Evolutionary conservation across 1,139 yeast genomes (phyloP), one percentile per base, ranked within the genome.

Genomic region (Chernovozyma aurita): DNA sequence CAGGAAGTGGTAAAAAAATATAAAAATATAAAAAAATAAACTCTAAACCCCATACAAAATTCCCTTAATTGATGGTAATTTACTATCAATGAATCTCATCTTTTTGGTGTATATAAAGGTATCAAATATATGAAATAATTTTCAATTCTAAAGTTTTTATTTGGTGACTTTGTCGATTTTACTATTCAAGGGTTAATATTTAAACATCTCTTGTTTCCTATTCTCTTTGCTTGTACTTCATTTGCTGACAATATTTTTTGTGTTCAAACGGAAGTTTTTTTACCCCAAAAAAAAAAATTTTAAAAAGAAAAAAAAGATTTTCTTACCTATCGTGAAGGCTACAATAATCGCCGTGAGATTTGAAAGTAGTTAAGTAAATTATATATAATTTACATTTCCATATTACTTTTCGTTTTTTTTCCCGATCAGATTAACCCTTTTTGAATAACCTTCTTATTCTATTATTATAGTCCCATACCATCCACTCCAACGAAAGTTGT

Each of bases 401-500:
- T n/a, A 22, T 22, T n/a, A 11, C 25, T 11, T n/a, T n/a, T 22
- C 12, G 12, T 22, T 22, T 22, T 22, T n/a, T 22, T 22, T 22
- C n/a, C 25, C 25, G 25, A 22, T 11, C n/a, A 11, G 12, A 22
- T 22, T 22, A 11, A 11, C 25, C n/a, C n/a, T 22, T 22, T n/a
- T 11, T n/a, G 12, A 11, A 22, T n/a, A 11, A 22, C 25, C 25
- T n/a, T 11, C 25, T n/a, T n/a, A 22, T n/a, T n/a, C 25, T 22
- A 22, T n/a, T n/a, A 11, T 22, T 22, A 22, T n/a, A 11, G 12
- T 22, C 6, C 6, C 28, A 26, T 7, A 14, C 12, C 34, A 35
- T 28, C 38, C 34, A n/a, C 34, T 35, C 30, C 38, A 25, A 35
- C 38, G 30, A 12, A 27, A 22, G 35, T 35, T 35, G 38, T 18